Evolutionary conservation across 2,329 filamentous ascomycete genomes (phyloP).

Genomic region (Aspergillus sp.): DNA sequence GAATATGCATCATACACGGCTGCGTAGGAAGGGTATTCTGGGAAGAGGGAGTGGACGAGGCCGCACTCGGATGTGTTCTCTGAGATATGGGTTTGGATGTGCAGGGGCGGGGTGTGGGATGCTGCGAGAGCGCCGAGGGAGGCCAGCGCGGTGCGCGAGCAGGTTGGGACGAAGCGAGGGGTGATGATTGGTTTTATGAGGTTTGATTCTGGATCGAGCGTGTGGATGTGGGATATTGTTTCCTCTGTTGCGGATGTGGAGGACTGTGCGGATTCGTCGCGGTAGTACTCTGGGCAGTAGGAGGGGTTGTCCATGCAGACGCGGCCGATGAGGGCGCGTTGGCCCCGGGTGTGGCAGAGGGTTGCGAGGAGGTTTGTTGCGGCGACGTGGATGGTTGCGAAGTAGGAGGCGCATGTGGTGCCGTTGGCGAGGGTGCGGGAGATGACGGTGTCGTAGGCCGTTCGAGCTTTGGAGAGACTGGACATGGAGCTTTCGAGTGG

Average conservation of each 20-base stretch:
- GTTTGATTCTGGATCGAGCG: conserved; percentile 60
- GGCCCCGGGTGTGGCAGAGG: conserved; percentile 75
- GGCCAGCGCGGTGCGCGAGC: conserved; percentile 55
- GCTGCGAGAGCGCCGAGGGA: conserved; percentile 64
- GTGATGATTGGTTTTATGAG: conserved; percentile 80
- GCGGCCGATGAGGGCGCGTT: conserved; percentile 85
- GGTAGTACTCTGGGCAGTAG: conserved; percentile 73
- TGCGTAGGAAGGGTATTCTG: conserved; percentile 64
- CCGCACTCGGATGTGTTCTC: conserved; percentile 75
- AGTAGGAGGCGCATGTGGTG: conserved; percentile 94
- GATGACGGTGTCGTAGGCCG: conserved; percentile 75
- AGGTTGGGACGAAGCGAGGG: conserved; percentile 60
- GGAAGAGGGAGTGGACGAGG: conserved; percentile 70
- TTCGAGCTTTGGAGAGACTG: conserved; percentile 23
- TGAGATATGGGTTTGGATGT: conserved; percentile 82
- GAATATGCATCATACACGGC: conserved; percentile 73
- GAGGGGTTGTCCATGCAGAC: conserved; percentile 84
- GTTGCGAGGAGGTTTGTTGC: conserved; percentile 90
- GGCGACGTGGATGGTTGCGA: conserved; percentile 80
- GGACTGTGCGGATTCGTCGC: conserved; percentile 65
- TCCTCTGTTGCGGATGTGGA: conserved; percentile 57
- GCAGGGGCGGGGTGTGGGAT: conserved; percentile 58
- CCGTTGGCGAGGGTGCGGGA: conserved; percentile 80
- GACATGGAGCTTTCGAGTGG: conserved; percentile 80
- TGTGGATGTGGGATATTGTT: conserved; percentile 65